These are phyloP conservation scores for Tuber umbilicatum DNA, from an alignment of 495 filamentous ascomycete genomes.

Conservation along the genomic window DNA sequence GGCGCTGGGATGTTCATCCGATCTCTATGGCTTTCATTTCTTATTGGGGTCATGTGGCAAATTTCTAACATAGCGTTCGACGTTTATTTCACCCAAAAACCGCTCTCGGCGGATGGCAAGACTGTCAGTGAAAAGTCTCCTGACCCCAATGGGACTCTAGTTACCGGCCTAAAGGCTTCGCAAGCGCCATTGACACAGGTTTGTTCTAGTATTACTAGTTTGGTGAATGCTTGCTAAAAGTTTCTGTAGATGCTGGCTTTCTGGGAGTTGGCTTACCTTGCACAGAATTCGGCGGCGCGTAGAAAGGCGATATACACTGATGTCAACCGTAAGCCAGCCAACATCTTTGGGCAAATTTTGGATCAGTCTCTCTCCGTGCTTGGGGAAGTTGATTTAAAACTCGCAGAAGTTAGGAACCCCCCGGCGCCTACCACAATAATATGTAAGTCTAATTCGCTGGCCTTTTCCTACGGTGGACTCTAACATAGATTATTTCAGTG, in stretches of 20 bases:
- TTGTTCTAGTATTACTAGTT: slow-evolving; percentile 10
- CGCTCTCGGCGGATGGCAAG: slow-evolving; percentile 64
- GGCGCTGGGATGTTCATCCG: slow-evolving; percentile 54
- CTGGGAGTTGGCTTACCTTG: slow-evolving; percentile 81
- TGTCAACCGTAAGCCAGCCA: slow-evolving; percentile 70
- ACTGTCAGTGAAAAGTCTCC: slow-evolving; percentile 77
- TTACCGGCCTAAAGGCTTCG: slow-evolving; percentile 68
- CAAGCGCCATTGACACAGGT: slow-evolving; percentile 60
- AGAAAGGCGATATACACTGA: slow-evolving; percentile 81
- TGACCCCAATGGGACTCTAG: slow-evolving; percentile 84
- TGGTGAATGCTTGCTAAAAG: not conserved
- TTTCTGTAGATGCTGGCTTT: slow-evolving; percentile 65
- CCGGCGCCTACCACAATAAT: slow-evolving; percentile 18
- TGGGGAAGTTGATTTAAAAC: slow-evolving; percentile 56
- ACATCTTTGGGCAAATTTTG: slow-evolving; percentile 75
- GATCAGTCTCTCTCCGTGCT: slow-evolving; percentile 60
- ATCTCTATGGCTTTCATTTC: slow-evolving; percentile 56
- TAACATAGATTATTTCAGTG: slow-evolving; percentile 17
- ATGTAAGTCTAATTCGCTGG: slow-evolving; percentile 15
- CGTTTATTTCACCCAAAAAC: slow-evolving; percentile 67
- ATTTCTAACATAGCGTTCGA: slow-evolving; percentile 68
- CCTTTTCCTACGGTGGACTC: not conserved
- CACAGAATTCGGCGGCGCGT: slow-evolving; percentile 61
- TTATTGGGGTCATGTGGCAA: slow-evolving; percentile 68
- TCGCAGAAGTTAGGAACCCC: slow-evolving; percentile 55